Evolutionary conservation across 345 rosid species (phyloP).

Genomic region (Murraya paniculata): DNA sequence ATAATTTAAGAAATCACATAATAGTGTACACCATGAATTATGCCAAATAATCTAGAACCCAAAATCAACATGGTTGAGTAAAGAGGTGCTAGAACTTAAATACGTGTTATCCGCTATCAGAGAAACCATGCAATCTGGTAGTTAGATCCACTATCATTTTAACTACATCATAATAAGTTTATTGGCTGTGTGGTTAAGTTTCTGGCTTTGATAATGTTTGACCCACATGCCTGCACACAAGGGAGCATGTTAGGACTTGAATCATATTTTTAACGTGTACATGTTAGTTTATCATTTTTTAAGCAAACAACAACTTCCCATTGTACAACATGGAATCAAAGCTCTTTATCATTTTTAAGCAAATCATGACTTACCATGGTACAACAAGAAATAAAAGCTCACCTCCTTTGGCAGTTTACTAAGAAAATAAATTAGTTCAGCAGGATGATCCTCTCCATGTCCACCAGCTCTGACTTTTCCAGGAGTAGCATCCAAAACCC

Average conservation of each 20-base stretch:
- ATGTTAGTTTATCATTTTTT: too few relatives aligned
- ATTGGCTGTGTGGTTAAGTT: background rate
- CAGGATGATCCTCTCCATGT: constrained; percentile 91
- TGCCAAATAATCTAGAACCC: too few relatives aligned
- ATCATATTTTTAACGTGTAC: background rate
- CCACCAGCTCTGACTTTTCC: constrained; percentile 89
- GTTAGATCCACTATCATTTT: too few relatives aligned
- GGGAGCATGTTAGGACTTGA: background rate
- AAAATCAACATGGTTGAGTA: too few relatives aligned
- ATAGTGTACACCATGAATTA: background rate
- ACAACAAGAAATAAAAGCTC: constrained; percentile 4
- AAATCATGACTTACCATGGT: background rate
- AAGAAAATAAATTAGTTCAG: constrained; percentile 72
- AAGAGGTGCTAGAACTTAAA: too few relatives aligned
- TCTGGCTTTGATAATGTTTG: background rate
- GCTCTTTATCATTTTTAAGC: background rate
- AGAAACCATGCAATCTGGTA: too few relatives aligned
- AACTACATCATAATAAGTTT: background rate
- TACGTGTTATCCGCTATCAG: too few relatives aligned
- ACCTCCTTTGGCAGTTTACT: constrained; percentile 71
- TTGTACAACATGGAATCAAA: background rate
- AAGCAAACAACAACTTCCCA: background rate
- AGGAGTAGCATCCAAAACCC: constrained; percentile 98
- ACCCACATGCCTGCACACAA: background rate
- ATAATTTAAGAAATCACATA: background rate